Evolutionary conservation across 1,284 basidiomycete genomes (phyloP), one percentile per base, ranked within the genome.

Genomic region (Volvariella volvacea): DNA sequence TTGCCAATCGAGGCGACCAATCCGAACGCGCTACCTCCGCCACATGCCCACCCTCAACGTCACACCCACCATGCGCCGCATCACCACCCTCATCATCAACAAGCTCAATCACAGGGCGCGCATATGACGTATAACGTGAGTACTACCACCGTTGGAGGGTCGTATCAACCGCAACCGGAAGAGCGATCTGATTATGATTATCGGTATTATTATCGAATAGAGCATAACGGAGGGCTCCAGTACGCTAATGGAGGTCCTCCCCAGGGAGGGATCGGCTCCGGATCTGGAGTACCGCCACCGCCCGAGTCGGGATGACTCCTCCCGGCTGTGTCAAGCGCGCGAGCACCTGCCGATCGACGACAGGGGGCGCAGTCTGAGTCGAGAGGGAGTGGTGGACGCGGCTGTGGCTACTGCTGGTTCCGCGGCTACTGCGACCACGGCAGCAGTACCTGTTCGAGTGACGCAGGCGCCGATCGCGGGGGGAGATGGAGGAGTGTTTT

Each of bases 401-500:
- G 12, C 25, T 28, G 25, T 28, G 25, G 12, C 25, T 6, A 28
- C 25, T 28, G 12, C 6, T 28, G 25, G 25, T 6, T 12, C 25
- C 12, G 25, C 25, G 6, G 25, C 25, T 6, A 12, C 25, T 28
- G n/a, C n/a, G n/a, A n/a, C n/a, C n/a, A n/a, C n/a, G n/a, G n/a
- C n/a, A n/a, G n/a, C n/a, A n/a, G n/a, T n/a, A n/a, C 12, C 25
- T 28, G 25, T 28, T 28, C 6, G 25, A 16, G 34, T 6, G 9
- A 9, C 30, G n/a, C 14, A 36, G 8, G 34, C 7, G 7, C 3
- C 31, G 47, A 46, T 39, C 43, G 46, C 41, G 52, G 44, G 49
- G 55, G 55, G 53, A 14, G 61, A 73, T 49, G 71, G 68, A 36
- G 74, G 75, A 2, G 19, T 36, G n/a, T 79, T 87, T 56, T 80